Percentiles rank a stretch among this genome's conserved stretches.
Conservation (phyloP, 2,329 filamentous ascomycete genomes). For the Trichoderma sp. region DNA sequence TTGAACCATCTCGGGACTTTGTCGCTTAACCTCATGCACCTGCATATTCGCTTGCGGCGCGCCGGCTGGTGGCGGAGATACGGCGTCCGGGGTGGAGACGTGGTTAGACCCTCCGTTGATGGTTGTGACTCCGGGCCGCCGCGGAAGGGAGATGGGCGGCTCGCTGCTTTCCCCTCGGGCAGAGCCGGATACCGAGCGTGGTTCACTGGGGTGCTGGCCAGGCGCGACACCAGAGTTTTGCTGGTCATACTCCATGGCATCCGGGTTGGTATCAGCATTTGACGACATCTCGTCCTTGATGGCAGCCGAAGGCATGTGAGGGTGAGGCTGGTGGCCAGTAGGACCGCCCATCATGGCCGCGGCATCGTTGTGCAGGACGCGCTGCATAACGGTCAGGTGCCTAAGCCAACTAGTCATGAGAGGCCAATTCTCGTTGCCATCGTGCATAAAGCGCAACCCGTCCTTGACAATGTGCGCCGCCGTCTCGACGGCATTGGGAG, state of each 20-base stretch:
- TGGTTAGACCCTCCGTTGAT: conserved; percentile 57
- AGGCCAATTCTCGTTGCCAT: conserved; percentile 58
- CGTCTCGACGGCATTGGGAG: conserved; percentile 54
- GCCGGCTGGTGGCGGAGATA: conserved; percentile 43
- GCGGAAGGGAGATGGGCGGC: conserved; percentile 44
- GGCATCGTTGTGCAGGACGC: conserved; percentile 55
- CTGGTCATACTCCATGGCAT: conserved; percentile 58
- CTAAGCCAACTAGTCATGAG: conserved; percentile 59
- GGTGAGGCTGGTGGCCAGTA: conserved; percentile 35
- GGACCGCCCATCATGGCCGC: conserved; percentile 30
- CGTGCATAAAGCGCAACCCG: conserved; percentile 56
- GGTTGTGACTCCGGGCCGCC: conserved; percentile 37
- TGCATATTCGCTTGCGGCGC: conserved; percentile 28
- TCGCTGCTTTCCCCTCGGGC: conserved; percentile 53
- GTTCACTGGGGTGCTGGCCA: conserved; percentile 29
- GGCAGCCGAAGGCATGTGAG: conserved; percentile 30
- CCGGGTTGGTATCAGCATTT: conserved; percentile 53
- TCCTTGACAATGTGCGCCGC: conserved; percentile 56
- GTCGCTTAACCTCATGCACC: conserved; percentile 36
- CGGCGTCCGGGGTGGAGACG: conserved; percentile 46
- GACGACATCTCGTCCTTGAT: conserved; percentile 56
- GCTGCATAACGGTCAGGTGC: conserved; percentile 60
- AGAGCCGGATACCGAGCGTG: conserved; percentile 39
- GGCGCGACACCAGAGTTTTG: conserved; percentile 28
- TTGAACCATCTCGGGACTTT: conserved; percentile 32